Base-by-base conservation (phyloP, 2,329 filamentous ascomycete species). In the Thielaviopsis punctulata region DNA sequence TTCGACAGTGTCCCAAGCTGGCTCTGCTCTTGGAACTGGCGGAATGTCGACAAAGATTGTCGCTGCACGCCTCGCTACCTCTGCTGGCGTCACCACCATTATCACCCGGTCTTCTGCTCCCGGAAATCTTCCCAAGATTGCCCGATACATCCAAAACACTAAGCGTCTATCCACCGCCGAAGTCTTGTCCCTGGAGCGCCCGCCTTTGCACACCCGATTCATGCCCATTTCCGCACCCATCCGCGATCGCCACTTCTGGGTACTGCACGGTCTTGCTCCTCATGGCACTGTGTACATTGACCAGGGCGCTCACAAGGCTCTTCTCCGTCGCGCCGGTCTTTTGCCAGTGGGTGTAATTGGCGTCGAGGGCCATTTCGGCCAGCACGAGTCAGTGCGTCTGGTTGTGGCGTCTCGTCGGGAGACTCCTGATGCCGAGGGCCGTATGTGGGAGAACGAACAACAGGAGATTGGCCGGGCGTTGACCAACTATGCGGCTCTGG, bases 31-130 rank as follows among this genome's bases (percentile, higher is more conserved):
- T 15, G 92, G 92, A 21, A 98, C 92, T 1, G 92, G 92, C 19
- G 92, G 92, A 45, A 98, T 98, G 92, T 82, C 84, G 57, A 98
- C 92, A 54, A 98, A 98, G 69, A 95, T 98, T 59, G 82, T 93
- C 23, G 92, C 92, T 51, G 92, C 92, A 23, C 80, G 86, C 51
- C 75, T 98, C 39, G 92, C 90, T 30, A 95, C 89, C 6, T 92
- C 89, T 33, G 92, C 88, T 12, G 92, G 92, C 45, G 90, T 96
- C 33, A 96, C 88, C 1, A 96, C 92, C 3, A 79, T 98, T 62
- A 96, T 98, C 62, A 95, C 92, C 8, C 82, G 84, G 58, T 94
- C 87, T 53, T 92, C 85, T n/a, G 89, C 84, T 57, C 92, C 92
- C 0, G 88, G 86, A 22, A 96, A 96, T 63, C 89, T 98, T 55